phyloP scores from a whole-genome alignment of 495 filamentous ascomycete genomes.

The Penicillium cosmopolitanum region DNA sequence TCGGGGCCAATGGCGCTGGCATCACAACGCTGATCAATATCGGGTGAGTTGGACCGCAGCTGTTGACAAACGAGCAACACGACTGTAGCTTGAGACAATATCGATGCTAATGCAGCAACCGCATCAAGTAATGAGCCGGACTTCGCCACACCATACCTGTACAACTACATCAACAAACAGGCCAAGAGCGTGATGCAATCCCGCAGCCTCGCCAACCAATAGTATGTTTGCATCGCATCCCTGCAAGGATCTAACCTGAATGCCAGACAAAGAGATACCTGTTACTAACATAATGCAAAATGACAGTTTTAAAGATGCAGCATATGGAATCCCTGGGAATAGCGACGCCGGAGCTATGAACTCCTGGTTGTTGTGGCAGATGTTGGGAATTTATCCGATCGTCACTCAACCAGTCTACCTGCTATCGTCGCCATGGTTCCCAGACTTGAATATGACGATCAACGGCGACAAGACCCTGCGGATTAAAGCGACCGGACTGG shows the following conservation, averaged over 20 bases:
- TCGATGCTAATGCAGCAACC: neutral
- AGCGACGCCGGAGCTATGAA: constrained; percentile 74
- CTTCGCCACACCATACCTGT: constrained; percentile 68
- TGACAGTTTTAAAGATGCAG: constrained; percentile 40
- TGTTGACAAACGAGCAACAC: neutral
- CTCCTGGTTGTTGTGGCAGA: constrained; percentile 69
- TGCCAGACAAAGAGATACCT: neutral
- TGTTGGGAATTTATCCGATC: constrained; percentile 71
- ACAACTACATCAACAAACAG: constrained; percentile 68
- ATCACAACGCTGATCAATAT: constrained; percentile 56
- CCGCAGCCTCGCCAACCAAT: constrained; percentile 55
- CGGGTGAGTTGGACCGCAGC: constrained; percentile 28
- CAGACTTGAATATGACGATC: constrained; percentile 59
- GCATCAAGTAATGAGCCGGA: constrained; percentile 60
- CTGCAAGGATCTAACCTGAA: neutral
- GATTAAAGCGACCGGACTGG: constrained; percentile 57
- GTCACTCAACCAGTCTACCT: constrained; percentile 68
- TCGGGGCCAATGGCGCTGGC: constrained; percentile 39
- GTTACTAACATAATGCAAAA: neutral
- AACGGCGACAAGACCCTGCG: constrained; percentile 56
- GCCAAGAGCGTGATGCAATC: constrained; percentile 59
- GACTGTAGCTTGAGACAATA: neutral
- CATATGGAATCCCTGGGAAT: constrained; percentile 65
- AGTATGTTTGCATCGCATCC: constrained; percentile 46
- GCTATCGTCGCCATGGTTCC: constrained; percentile 65